Evolutionary conservation across 1,284 basidiomycete genomes (phyloP), one percentile per base, ranked within the genome.

Genomic region (Trichosporon sp.): DNA sequence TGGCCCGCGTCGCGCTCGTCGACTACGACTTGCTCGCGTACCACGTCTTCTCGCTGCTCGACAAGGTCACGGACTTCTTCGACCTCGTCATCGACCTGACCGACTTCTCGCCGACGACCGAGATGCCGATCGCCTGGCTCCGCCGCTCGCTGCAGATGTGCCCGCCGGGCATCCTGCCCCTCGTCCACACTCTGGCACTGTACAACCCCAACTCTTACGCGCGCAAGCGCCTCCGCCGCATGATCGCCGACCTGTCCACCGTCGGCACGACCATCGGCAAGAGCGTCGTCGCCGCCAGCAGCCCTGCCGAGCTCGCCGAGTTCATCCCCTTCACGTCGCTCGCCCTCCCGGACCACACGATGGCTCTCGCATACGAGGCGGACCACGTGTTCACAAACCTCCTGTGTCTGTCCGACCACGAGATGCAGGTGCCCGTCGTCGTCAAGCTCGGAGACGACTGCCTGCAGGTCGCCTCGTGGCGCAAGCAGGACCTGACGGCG

Each of bases 21-120:
- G 93, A 97, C 78, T 88, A 95, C 35, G 93, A 96, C 75, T 81
- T 94, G 2, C 81, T 98, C 44, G 89, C 94, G 80, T 92, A 89
- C 79, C 88, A 93, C 78, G 88, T 93, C 64, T 89, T 94, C 82
- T 90, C 89, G 85, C 92, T 89, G 1, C 60, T 83, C 35, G 78
- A 80, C 44, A 79, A 79, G 29, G 74, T 83, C 32, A 77, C 75
- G 15, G 80, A 81, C 62, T 76, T 76, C 13, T 92, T 91, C 77
- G 90, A 93, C 69, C 83, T 95, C 32, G 87, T 95, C 73, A 81
- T 94, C 63, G 93, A 95, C 77, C 91, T 91, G 80, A 95, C 93
- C 27, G 88, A 87, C 23, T 93, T 93, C 78, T 87, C 89, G 1
- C 85, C 90, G 6, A 86, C 87, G 4, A 92, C 90, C 0, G 92